Percentiles rank a stretch among this genome's conserved stretches.
These are phyloP conservation scores for Raddia guianensis DNA, from an alignment of 176 grass and related monocot genomes.

Conservation along the genomic window DNA sequence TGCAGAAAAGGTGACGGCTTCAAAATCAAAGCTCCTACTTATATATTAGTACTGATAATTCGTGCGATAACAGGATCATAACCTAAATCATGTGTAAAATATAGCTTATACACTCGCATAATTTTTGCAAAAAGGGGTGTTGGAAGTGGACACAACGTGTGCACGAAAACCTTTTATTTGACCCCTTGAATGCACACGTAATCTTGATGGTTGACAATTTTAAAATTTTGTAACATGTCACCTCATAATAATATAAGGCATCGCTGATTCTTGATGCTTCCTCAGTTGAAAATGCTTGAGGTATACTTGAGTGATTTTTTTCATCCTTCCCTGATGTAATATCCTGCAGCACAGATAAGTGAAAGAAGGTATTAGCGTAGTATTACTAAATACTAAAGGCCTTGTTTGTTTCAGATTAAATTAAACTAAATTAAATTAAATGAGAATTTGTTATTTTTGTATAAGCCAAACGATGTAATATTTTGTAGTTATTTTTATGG, in stretches of 20 bases:
- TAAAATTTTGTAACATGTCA: constrained; percentile 44
- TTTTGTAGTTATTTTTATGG: no score
- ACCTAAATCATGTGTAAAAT: constrained; percentile 14
- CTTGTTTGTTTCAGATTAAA: no score
- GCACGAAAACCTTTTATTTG: background rate
- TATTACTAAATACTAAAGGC: background rate
- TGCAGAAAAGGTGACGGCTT: background rate
- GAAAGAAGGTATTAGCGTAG: constrained; percentile 23
- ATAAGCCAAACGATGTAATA: no score
- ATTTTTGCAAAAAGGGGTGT: background rate
- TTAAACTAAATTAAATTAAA: no score
- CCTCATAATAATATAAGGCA: constrained; percentile 88
- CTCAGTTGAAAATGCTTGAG: constrained; percentile 75
- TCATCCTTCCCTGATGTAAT: constrained; percentile 56
- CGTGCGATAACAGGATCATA: constrained; percentile 13
- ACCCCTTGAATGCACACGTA: background rate
- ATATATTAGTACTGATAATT: constrained; percentile 5
- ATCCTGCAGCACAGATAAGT: constrained; percentile 60
- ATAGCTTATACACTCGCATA: constrained; percentile 12
- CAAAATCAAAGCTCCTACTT: constrained; percentile 8
- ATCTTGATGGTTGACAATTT: constrained; percentile 10
- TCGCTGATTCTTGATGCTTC: constrained; percentile 84
- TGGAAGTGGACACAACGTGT: background rate
- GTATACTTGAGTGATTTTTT: constrained; percentile 45
- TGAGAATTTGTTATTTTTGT: no score